Base-by-base conservation (phyloP, 2,329 filamentous ascomycete genomes). In the Trichoderma citrinoviride region DNA sequence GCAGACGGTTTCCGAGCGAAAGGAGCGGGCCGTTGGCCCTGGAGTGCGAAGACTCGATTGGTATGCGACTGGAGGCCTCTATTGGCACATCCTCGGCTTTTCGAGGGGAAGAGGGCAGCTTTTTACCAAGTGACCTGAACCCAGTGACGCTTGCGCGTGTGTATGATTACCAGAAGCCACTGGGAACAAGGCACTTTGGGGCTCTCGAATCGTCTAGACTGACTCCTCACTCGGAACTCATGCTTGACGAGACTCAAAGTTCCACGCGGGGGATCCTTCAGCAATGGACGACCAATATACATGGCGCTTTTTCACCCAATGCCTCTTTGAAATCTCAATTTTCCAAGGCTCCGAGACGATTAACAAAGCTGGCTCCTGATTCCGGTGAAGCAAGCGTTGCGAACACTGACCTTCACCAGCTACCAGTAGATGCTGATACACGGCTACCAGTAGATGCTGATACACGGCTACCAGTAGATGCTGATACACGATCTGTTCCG, bases 311-410 rank as follows among this genome's bases (percentile, higher is more conserved):
- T 44, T 43, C 46, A 41, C 19, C 67, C 17, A 55, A 50, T 25
- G 25, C 61, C 19, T 33, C 17, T 25, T n/a, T 46, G 7, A 57
- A 25, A 14, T 25, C 52, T n/a, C 43, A 43, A 41, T n/a, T 8
- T 7, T 44, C 44, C 15, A 58, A 44, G 15, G 3, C 37, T 29
- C 23, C 19, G 14, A 54, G 33, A 10, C 37, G 53, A 33, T 57
- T 65, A 37, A 47, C 41, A 43, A 70, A 63, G 5, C 72, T 72
- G 29, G 74, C 75, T 5, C 68, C 67, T 15, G 72, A 74, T 37
- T 73, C 69, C 4, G 70, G 73, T 33, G 69, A 70, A 29, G 70
- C 73, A 58, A 72, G 74, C 43, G 74, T n/a, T 15, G 21, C 23
- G 21, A 19, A 41, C 25, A 7, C 15, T 10, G 33, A 54, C 21